phyloP scores from a whole-genome alignment of 805 yeast species.

The Cyberlindnera maclurae region DNA sequence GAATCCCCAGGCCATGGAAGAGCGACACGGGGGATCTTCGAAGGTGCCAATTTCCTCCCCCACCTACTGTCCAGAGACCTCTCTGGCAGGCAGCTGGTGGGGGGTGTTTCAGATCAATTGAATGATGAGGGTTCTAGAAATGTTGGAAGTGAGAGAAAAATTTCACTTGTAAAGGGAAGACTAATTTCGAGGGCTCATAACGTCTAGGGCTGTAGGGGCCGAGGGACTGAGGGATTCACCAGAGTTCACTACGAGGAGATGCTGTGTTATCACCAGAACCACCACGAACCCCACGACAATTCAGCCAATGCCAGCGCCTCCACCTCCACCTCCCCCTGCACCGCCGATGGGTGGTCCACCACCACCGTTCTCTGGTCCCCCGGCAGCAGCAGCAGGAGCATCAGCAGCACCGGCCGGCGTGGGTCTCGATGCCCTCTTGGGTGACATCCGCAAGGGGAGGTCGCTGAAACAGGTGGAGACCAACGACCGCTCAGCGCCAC shows the following conservation, averaged over 20 bases:
- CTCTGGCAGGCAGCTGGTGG: slow-evolving; percentile 1
- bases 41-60: slow-evolving; percentile 35
- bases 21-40: slow-evolving; percentile 36
- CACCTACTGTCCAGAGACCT: slow-evolving; percentile 7
- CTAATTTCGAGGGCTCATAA: no score
- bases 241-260: no score
- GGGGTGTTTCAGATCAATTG: no score
- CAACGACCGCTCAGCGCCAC: slow-evolving; percentile 59
- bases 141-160: no score
- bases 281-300: not conserved
- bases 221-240: no score
- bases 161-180: no score
- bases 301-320: not conserved
- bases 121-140: no score
- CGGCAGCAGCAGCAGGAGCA: slow-evolving; percentile 30
- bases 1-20: slow-evolving; percentile 35
- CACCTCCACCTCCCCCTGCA: slow-evolving; percentile 1
- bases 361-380: slow-evolving; percentile 54
- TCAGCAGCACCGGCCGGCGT: slow-evolving; percentile 26
- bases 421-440: slow-evolving; percentile 54
- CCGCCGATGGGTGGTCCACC: slow-evolving; percentile 42
- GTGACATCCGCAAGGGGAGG: slow-evolving; percentile 74
- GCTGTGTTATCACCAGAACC: no score
- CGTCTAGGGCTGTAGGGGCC: no score
- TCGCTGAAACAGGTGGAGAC: slow-evolving; percentile 57